Percentiles rank a stretch among this genome's conserved stretches.
Evolutionary conservation across 768 basidiomycete species (phyloP).

Genomic region (Peribolospora baueri): DNA sequence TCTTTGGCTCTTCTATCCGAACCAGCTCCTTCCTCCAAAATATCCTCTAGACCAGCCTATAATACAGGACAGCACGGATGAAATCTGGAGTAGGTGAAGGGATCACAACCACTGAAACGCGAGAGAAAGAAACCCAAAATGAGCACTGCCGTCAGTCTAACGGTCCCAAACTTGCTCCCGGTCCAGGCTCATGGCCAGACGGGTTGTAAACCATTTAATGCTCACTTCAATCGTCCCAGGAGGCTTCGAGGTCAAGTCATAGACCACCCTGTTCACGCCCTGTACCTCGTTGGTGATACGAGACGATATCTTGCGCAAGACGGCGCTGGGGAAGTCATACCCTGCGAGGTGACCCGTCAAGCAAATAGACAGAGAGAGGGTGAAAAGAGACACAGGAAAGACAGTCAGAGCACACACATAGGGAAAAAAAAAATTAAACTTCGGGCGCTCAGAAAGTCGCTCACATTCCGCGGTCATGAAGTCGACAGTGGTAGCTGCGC

Average conservation of each 20-base stretch:
- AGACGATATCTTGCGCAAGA: conserved; percentile 73
- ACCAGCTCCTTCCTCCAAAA: no score
- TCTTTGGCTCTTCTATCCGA: neutral
- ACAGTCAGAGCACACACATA: neutral
- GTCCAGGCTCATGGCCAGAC: no score
- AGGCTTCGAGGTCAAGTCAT: conserved; percentile 92
- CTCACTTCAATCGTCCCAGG: conserved; percentile 31
- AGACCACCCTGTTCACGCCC: conserved; percentile 88
- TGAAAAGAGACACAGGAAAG: neutral
- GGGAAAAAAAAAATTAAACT: neutral
- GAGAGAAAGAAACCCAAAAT: neutral
- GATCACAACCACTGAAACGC: neutral
- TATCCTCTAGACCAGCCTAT: no score
- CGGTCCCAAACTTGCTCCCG: no score
- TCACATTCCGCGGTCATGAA: conserved; percentile 99
- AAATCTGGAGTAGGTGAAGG: neutral
- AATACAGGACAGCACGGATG: neutral
- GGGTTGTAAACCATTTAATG: no score
- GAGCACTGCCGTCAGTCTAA: no score
- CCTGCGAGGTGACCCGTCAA: conserved; percentile 20
- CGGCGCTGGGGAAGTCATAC: conserved; percentile 84
- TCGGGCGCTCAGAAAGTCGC: conserved; percentile 9
- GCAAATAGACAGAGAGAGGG: neutral
- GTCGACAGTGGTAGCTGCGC: conserved; percentile 92
- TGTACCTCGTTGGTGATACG: conserved; percentile 92